Evolutionary conservation across 345 rosid species (phyloP).

Genomic region (Sisymbrium irio): DNA sequence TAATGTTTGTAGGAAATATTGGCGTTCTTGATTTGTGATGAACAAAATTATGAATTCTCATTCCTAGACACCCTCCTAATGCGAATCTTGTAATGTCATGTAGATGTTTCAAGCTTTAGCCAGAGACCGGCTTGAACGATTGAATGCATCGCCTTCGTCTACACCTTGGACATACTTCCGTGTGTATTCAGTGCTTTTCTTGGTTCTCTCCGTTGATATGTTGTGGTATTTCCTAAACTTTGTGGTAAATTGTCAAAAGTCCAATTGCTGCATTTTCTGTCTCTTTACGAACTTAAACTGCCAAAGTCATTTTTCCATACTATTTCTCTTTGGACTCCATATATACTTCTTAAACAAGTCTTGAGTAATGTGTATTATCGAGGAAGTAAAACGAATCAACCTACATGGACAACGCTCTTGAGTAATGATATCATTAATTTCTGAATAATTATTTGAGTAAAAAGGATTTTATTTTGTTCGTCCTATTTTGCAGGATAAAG

Average conservation of each 20-base stretch:
- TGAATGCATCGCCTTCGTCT: constrained; percentile 96
- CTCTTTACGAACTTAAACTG: constrained; percentile 7
- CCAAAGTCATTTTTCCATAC: background rate
- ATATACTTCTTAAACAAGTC: background rate
- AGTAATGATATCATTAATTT: background rate
- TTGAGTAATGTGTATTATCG: background rate
- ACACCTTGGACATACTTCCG: constrained; percentile 87
- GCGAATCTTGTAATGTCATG: constrained; percentile 17
- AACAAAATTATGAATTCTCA: background rate
- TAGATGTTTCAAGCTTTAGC: constrained; percentile 99
- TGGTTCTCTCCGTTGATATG: constrained; percentile 71
- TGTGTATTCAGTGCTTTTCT: constrained; percentile 70
- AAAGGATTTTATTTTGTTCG: background rate
- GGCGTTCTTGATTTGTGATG: constrained; percentile 16
- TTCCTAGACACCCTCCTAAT: constrained; percentile 9
- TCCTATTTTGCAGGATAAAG: constrained; percentile 36
- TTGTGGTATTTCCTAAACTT: constrained; percentile 58
- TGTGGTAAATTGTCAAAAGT: constrained; percentile 1
- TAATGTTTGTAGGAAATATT: constrained; percentile 6
- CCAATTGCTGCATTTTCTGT: background rate
- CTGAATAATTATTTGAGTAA: constrained; percentile 2
- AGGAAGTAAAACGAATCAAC: background rate
- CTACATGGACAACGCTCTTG: background rate
- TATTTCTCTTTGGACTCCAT: background rate
- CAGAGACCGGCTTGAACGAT: constrained; percentile 90